Percentiles rank a stretch among this genome's conserved stretches.
Conservation (phyloP, 2,329 filamentous ascomycete genomes). For the Cercospora canescens region DNA sequence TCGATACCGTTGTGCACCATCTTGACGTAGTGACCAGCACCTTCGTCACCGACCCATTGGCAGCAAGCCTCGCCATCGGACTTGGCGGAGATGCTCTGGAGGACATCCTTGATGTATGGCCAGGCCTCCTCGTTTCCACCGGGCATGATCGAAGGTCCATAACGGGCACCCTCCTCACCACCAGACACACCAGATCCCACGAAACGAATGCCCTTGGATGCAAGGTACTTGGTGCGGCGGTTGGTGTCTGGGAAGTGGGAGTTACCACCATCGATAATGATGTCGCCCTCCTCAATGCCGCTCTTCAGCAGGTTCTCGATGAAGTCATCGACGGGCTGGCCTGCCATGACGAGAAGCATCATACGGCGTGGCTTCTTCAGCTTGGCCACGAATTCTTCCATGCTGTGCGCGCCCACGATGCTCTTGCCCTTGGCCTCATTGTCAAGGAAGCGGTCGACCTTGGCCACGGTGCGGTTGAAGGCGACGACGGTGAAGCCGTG, state of each 20-base stretch:
- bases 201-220: slow-evolving; percentile 85
- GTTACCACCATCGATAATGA: slow-evolving; percentile 99
- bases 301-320: slow-evolving; percentile 82
- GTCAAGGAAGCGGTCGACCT: slow-evolving; percentile 72
- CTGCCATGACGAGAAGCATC: slow-evolving; percentile 99
- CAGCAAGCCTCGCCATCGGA: slow-evolving; percentile 96
- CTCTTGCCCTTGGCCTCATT: slow-evolving; percentile 71
- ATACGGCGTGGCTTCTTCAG: slow-evolving; percentile 95
- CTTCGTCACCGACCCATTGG: slow-evolving; percentile 99
- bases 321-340: slow-evolving; percentile 97
- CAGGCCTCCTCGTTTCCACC: slow-evolving; percentile 98
- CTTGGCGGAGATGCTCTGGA: slow-evolving; percentile 97
- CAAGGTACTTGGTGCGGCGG: slow-evolving; percentile 89
- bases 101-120: slow-evolving; percentile 98
- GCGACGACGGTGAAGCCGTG: slow-evolving; percentile 90
- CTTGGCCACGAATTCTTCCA: slow-evolving; percentile 93
- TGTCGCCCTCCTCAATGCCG: slow-evolving; percentile 81
- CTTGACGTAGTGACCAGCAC: slow-evolving; percentile 99
- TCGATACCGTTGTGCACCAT: slow-evolving; percentile 99
- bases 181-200: slow-evolving; percentile 97
- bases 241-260: slow-evolving; percentile 99
- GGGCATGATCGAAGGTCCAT: slow-evolving; percentile 96
- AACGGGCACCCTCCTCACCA: slow-evolving; percentile 98
- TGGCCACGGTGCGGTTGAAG: slow-evolving; percentile 97
- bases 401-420: slow-evolving; percentile 88